These are phyloP conservation scores for Medicago lupulina DNA, from an alignment of 306 rosid species.

Conservation along the genomic window DNA sequence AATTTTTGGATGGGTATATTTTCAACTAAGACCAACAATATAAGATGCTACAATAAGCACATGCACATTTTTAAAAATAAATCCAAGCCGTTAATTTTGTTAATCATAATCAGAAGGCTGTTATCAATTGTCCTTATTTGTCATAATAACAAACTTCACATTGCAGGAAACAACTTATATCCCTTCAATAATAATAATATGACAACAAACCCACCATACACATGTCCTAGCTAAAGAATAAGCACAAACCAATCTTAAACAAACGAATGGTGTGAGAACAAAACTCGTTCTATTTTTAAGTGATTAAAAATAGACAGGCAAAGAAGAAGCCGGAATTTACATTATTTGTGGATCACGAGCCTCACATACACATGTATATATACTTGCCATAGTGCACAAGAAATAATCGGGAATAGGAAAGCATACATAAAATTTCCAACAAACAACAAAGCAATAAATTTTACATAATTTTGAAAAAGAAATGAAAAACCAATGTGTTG, in stretches of 20 bases:
- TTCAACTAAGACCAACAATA: too few relatives aligned
- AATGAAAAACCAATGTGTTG: constrained; percentile 14
- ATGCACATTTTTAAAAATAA: too few relatives aligned
- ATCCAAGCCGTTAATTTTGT: too few relatives aligned
- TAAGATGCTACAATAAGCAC: too few relatives aligned
- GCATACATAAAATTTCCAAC: neutral
- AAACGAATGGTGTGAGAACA: neutral
- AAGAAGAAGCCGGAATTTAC: neutral
- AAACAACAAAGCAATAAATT: neutral
- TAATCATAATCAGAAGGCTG: too few relatives aligned
- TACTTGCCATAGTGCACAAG: neutral
- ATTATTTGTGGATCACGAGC: neutral
- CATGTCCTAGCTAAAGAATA: neutral
- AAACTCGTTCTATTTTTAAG: neutral
- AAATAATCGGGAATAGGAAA: neutral
- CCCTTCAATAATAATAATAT: too few relatives aligned
- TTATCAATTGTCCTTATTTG: too few relatives aligned
- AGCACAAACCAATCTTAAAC: neutral
- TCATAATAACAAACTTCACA: too few relatives aligned
- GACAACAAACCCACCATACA: neutral
- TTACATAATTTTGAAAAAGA: neutral
- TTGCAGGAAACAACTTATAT: too few relatives aligned
- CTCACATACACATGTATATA: neutral
- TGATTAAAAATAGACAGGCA: neutral
- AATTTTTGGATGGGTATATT: too few relatives aligned